Evolutionary conservation across 345 rosid genomes (phyloP), one percentile per base, ranked within the genome.

Genomic region (Citrus sp.): DNA sequence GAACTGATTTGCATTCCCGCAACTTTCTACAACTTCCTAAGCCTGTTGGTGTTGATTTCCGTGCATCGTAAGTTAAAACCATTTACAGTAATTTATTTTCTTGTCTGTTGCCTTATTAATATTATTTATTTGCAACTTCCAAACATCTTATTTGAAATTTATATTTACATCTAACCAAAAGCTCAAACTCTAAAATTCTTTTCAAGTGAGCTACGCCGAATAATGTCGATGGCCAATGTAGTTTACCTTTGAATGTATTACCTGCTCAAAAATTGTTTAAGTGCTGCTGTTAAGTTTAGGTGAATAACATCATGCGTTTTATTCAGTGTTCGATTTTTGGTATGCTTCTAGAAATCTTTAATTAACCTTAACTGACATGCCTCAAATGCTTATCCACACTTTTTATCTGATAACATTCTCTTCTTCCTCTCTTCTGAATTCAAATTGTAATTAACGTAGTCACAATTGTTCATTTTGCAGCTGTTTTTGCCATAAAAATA

Each of bases 401-500:
- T 63, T 22, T 63, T 22, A 18, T 61, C 61, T 6, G 28, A 42
- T 63, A 70, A 9, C 35, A 7, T 25, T 3, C 58, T 16, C 28
- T 69, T 19, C 21, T 69, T 19, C 21, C 28, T 67, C 24, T 22
- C 67, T 40, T 82, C 12, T 71, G 46, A 16, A 28, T 78, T 71
- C 65, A 21, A 46, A 21, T n/a, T 79, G 66, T 12, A 14, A 27
- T 58, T 54, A 54, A 64, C 19, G 70, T 84, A 54, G 63, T 67
- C n/a, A 42, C 67, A 21, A 59, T 61, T 79, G 25, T 71, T 72
- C 25, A 75, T 83, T 75, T 71, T 87, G 84, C 90, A 95, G 97
- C 88, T 95, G 99, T 76, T 95, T 95, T 85, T 95, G 98, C 89
- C 98, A 95, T 68, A 95, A 95, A 84, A 91, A 87, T 78, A 91